Conservation (phyloP, 2,329 filamentous ascomycete species). For the Aspergillus hiratsukae region DNA sequence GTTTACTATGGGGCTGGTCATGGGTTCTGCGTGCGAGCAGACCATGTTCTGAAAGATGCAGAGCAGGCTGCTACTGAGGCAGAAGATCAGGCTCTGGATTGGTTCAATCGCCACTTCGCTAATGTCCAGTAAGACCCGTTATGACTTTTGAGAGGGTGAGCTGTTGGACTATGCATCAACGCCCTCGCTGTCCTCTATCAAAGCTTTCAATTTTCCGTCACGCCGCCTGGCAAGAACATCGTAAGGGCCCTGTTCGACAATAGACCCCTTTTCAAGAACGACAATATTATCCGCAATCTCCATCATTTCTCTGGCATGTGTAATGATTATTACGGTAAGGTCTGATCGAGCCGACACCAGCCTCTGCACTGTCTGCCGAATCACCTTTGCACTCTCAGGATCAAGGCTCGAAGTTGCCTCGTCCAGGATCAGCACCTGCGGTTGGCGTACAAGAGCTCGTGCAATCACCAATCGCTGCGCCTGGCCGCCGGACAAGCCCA, state of each 20-base stretch:
- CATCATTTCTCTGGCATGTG: slow-evolving; percentile 85
- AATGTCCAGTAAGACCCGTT: not conserved
- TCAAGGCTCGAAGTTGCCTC: slow-evolving; percentile 84
- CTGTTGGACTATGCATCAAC: not conserved
- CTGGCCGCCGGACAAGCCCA: slow-evolving; percentile 73
- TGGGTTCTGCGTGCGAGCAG: slow-evolving; percentile 26
- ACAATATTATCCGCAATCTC: slow-evolving; percentile 67
- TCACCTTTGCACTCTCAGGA: slow-evolving; percentile 57
- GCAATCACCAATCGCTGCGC: slow-evolving; percentile 78
- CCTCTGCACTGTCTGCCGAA: slow-evolving; percentile 58
- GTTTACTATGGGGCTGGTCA: slow-evolving; percentile 24
- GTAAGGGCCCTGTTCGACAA: slow-evolving; percentile 67
- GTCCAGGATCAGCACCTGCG: slow-evolving; percentile 72
- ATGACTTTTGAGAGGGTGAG: not conserved
- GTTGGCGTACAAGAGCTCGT: slow-evolving; percentile 66
- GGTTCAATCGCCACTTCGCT: slow-evolving; percentile 12
- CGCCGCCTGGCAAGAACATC: slow-evolving; percentile 49
- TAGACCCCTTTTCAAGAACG: slow-evolving; percentile 63
- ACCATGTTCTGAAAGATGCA: slow-evolving; percentile 17
- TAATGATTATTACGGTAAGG: slow-evolving; percentile 74
- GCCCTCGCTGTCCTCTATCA: slow-evolving; percentile 20
- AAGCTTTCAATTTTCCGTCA: slow-evolving; percentile 45
- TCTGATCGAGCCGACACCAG: slow-evolving; percentile 45
- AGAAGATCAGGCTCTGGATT: slow-evolving; percentile 24
- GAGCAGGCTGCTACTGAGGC: slow-evolving; percentile 21